These are phyloP conservation scores for Vitis labrusca DNA, from an alignment of 164 flowering plant species.

Conservation along the genomic window DNA sequence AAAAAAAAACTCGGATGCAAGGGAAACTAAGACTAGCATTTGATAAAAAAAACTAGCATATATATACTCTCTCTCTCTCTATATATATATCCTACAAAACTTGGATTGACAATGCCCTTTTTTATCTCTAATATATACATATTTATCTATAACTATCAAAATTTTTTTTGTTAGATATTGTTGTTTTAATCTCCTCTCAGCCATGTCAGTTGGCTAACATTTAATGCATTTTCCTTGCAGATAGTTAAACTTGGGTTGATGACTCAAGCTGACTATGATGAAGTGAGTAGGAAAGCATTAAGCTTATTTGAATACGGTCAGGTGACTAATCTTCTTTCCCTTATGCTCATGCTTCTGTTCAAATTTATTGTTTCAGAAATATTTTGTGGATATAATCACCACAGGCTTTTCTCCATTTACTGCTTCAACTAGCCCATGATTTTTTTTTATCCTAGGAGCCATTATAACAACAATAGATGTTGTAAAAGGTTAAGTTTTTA, in stretches of 20 bases:
- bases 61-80: too few relatives aligned
- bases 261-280: slow-evolving; percentile 83
- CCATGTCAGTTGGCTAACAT: slow-evolving; percentile 2
- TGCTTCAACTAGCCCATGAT: too few relatives aligned
- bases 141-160: too few relatives aligned
- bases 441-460: too few relatives aligned
- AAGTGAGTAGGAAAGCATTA: slow-evolving; percentile 80
- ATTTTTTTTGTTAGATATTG: background rate
- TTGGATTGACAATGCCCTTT: too few relatives aligned
- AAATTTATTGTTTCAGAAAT: background rate
- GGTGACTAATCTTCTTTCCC: slow-evolving; percentile 34
- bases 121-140: too few relatives aligned
- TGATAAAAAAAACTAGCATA: too few relatives aligned
- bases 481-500: too few relatives aligned
- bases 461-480: too few relatives aligned
- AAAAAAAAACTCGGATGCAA: too few relatives aligned
- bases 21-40: too few relatives aligned
- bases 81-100: too few relatives aligned
- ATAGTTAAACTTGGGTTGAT: slow-evolving; percentile 74
- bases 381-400: background rate
- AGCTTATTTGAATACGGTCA: slow-evolving; percentile 91
- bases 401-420: background rate
- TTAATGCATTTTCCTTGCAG: slow-evolving; percentile 40
- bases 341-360: background rate
- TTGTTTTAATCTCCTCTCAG: slow-evolving; percentile 1